Evolutionary conservation across 495 filamentous ascomycete genomes (phyloP).

Genomic region (Monascus purpureus): DNA sequence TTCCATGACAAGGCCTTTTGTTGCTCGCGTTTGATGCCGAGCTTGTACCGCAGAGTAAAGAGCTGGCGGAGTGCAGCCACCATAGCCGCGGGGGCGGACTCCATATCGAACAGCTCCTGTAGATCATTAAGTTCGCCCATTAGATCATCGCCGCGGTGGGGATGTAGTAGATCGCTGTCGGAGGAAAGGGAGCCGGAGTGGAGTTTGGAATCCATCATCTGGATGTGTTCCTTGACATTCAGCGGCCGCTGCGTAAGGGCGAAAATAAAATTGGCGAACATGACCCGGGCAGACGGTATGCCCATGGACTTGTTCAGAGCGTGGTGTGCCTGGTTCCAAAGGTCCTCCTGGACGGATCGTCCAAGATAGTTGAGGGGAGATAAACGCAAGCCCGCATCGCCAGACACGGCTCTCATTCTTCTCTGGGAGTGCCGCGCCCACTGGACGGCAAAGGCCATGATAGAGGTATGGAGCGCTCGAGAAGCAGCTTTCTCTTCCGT

Average conservation of each 20-base stretch:
- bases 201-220: slow-evolving; percentile 22
- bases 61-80: too few species aligned
- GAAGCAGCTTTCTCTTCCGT: slow-evolving; percentile 22
- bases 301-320: slow-evolving; percentile 19
- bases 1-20: too few species aligned
- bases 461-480: slow-evolving; percentile 22
- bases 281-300: slow-evolving; percentile 29
- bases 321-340: slow-evolving; percentile 30
- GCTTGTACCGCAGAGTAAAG: too few species aligned
- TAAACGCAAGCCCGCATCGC: too few species aligned
- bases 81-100: too few species aligned
- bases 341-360: too few species aligned
- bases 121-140: too few species aligned
- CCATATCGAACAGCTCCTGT: too few species aligned
- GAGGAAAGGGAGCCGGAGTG: slow-evolving; percentile 22
- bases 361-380: too few species aligned
- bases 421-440: slow-evolving; percentile 24
- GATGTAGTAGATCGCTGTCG: slow-evolving; percentile 22
- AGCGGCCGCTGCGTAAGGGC: slow-evolving; percentile 29
- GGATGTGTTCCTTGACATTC: slow-evolving; percentile 6
- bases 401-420: slow-evolving; percentile 24
- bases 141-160: too few species aligned
- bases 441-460: slow-evolving; percentile 35
- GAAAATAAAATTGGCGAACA: slow-evolving; percentile 33
- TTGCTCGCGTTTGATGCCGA: too few species aligned